phyloP scores from a whole-genome alignment of 176 grass and related monocot genomes.

The Microstegium vimineum region DNA sequence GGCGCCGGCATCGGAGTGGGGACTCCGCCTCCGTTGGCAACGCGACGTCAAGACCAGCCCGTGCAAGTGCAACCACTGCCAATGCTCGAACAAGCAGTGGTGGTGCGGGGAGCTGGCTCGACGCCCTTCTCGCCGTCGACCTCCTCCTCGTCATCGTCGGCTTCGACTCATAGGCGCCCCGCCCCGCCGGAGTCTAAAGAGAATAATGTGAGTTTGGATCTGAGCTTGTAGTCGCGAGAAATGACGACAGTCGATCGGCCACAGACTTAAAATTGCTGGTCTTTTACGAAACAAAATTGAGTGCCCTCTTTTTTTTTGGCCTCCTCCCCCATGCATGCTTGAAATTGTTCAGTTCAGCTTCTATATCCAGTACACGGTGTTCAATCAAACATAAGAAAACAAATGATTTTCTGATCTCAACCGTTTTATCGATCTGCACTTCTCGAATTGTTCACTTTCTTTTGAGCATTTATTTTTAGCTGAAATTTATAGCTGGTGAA shows the following conservation, averaged over 20 bases:
- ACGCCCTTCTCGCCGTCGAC: conserved; percentile 43
- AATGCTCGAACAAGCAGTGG: conserved; percentile 14
- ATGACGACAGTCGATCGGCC: conserved; percentile 7
- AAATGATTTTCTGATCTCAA: too few species aligned
- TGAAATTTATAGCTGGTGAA: background rate
- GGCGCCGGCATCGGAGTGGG: background rate
- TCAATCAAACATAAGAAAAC: background rate
- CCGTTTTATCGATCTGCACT: background rate
- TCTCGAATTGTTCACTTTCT: background rate
- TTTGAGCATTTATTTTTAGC: background rate
- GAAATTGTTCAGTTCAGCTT: background rate
- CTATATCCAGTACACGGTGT: background rate
- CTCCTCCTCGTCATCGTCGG: conserved; percentile 31
- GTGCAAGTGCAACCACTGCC: background rate
- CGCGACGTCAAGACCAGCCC: conserved; percentile 14
- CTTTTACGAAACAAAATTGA: conserved; percentile 17
- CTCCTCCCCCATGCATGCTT: background rate
- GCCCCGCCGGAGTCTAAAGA: conserved; percentile 35
- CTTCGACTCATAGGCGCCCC: conserved; percentile 27
- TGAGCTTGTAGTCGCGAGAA: conserved; percentile 57
- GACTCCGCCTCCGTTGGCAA: background rate
- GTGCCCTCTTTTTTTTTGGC: background rate
- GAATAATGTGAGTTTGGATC: conserved; percentile 78
- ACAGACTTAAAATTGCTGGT: conserved; percentile 9
- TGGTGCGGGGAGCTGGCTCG: conserved; percentile 12